Percentiles rank a stretch among this genome's conserved stretches.
phyloP scores from a whole-genome alignment of 768 basidiomycete genomes.

The Boletus rubroflammeus region DNA sequence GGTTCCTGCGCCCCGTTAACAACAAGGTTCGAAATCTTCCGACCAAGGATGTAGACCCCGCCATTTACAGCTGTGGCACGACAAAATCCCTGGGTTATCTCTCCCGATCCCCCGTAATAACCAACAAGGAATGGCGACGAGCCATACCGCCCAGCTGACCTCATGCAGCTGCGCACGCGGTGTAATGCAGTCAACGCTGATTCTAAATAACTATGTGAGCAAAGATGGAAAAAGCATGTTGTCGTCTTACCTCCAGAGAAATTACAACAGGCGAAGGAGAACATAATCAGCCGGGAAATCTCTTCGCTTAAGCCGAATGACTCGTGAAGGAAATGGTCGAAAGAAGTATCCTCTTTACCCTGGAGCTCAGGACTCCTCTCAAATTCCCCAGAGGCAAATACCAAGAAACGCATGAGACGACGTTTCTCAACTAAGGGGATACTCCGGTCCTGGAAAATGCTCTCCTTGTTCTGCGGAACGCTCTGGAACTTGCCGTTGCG shows the following conservation, averaged over 20 bases:
- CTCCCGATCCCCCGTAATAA: constrained; percentile 91
- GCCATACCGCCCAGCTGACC: constrained; percentile 83
- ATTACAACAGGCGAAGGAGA: constrained; percentile 72
- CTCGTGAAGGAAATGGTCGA: constrained; percentile 60
- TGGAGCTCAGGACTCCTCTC: constrained; percentile 58
- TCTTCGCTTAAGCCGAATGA: constrained; percentile 60
- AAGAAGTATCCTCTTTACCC: constrained; percentile 52
- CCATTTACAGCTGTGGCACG: constrained; percentile 83
- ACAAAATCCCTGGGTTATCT: constrained; percentile 88
- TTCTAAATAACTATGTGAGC: constrained; percentile 43
- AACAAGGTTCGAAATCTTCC: constrained; percentile 33
- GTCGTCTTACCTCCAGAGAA: constrained; percentile 49
- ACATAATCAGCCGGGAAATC: constrained; percentile 61
- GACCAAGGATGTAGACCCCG: constrained; percentile 68
- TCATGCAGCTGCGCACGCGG: constrained; percentile 72
- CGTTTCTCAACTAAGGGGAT: constrained; percentile 82
- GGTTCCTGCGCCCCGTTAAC: constrained; percentile 14
- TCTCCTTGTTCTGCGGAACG: constrained; percentile 90
- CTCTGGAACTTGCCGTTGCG: constrained; percentile 45
- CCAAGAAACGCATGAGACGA: constrained; percentile 86
- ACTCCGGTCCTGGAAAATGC: constrained; percentile 81
- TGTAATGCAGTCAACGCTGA: constrained; percentile 58
- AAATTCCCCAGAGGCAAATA: constrained; percentile 75
- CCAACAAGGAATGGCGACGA: constrained; percentile 87
- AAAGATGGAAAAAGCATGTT: background rate